Percentiles rank a stretch among this genome's conserved stretches.
Conservation (phyloP, 192 early-diverging fungal species). For the Gonapodya sp. region DNA sequence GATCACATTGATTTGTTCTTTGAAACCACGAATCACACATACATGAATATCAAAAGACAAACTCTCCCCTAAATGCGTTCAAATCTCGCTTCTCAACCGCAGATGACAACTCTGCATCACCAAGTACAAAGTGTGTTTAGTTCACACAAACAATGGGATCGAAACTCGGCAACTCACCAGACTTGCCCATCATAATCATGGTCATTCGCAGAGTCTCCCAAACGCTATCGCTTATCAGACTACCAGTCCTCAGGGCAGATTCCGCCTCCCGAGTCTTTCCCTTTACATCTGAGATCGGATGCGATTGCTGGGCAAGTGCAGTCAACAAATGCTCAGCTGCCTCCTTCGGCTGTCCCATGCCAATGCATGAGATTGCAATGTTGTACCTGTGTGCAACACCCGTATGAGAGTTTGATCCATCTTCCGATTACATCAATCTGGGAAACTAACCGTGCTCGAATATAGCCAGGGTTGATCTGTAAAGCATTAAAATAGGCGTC, state of each 20-base stretch:
- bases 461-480: conserved; percentile 87
- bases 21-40: neutral
- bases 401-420: neutral
- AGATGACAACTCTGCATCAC: conserved; percentile 68
- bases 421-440: neutral
- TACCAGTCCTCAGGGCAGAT: conserved; percentile 30
- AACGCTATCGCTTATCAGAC: conserved; percentile 57
- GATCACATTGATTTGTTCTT: too few relatives aligned
- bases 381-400: conserved; percentile 42
- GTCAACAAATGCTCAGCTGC: conserved; percentile 86
- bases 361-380: conserved; percentile 83
- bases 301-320: conserved; percentile 71
- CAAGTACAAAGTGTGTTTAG: neutral
- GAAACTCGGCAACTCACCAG: neutral
- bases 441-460: conserved; percentile 67
- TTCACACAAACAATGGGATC: neutral
- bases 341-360: conserved; percentile 76
- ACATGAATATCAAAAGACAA: conserved; percentile 59
- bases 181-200: conserved; percentile 20
- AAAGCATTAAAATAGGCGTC: conserved; percentile 91
- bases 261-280: conserved; percentile 18
- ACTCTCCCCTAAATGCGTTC: conserved; percentile 68
- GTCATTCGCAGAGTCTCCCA: conserved; percentile 79
- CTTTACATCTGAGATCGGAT: conserved; percentile 30
- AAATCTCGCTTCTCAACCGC: conserved; percentile 72